These are phyloP conservation scores for Asterochloris erici DNA, from an alignment of 139 green algal species.

Conservation along the genomic window DNA sequence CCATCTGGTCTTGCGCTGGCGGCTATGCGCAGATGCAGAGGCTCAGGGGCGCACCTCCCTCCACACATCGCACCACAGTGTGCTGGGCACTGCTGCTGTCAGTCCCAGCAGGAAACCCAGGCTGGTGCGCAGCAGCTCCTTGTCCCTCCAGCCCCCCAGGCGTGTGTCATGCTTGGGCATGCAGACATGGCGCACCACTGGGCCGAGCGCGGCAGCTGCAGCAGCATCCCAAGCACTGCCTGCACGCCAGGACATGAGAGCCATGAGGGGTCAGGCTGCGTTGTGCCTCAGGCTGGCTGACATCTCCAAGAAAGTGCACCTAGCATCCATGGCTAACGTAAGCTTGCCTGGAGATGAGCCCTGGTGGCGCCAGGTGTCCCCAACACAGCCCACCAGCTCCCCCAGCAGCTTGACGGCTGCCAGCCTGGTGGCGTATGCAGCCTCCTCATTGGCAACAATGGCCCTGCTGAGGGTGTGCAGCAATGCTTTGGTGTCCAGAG, in stretches of 20 bases:
- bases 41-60: conserved; percentile 6
- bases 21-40: not conserved
- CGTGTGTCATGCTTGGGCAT: conserved; percentile 12
- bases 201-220: conserved; percentile 21
- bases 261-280: too few relatives aligned
- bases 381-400: conserved; percentile 17
- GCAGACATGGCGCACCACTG: conserved; percentile 31
- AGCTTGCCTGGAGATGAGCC: too few relatives aligned
- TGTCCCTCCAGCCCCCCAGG: conserved; percentile 39
- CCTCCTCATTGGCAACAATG: conserved; percentile 17
- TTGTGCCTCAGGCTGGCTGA: too few relatives aligned
- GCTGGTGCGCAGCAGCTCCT: conserved; percentile 27
- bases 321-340: too few relatives aligned
- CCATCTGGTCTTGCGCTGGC: not conserved
- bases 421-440: conserved; percentile 30
- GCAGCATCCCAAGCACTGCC: conserved; percentile 1
- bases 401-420: conserved; percentile 28
- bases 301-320: too few relatives aligned
- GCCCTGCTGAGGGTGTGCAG: conserved; percentile 15
- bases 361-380: not conserved
- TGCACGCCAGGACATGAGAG: too few relatives aligned
- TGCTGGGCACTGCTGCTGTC: conserved; percentile 21
- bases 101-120: conserved; percentile 34
- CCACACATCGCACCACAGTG: conserved; percentile 32
- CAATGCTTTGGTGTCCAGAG: conserved; percentile 10